Evolutionary conservation across 371 early-diverging fungal genomes (phyloP), one percentile per base, ranked within the genome.

Genomic region (Catenaria anguillulae): DNA sequence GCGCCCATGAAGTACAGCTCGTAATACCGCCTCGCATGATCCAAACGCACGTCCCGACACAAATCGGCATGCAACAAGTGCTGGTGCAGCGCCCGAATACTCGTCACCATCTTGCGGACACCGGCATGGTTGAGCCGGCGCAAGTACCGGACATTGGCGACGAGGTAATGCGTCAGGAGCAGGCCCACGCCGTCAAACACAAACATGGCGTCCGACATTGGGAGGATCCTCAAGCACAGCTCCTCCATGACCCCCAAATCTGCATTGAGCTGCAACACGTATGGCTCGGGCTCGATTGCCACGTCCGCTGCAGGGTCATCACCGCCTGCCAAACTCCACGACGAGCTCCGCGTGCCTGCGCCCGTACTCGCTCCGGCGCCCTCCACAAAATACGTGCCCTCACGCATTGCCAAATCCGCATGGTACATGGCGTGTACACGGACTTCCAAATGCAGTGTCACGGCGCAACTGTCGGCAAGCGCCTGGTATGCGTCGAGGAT

Each of bases 361-460:
- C 40, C 40, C 5, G 17, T 5, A 40, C 5, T 17, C 50, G 15
- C 26, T 24, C 36, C 36, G 24, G 37, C n/a, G 6, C 54, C 56
- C 37, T 50, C 42, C 12, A 26, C 23, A 12, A 34, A 56, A 8
- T 36, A 35, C 29, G 52, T 68, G 70, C 86, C 89, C 76, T 93
- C 93, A n/a, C 93, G 80, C 50, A 87, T 82, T 5, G 90, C 92
- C 71, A 93, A 75, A 66, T 94, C 93, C 60, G 92, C 70, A 63
- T 86, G 92, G 64, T 88, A 90, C 73, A 92, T 81, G 45, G 86
- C 78, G 70, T 92, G 93, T 56, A 88, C 85, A 23, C 91, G 81
- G 29, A 87, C 74, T 70, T 94, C 95, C 26, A 91, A 73, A 40
- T 90, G 77, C 29, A 94, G 69, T 0, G 88, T 83, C 64, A 87